phyloP scores from a whole-genome alignment of 2,329 filamentous ascomycete genomes.

The Verticillium nubilum region DNA sequence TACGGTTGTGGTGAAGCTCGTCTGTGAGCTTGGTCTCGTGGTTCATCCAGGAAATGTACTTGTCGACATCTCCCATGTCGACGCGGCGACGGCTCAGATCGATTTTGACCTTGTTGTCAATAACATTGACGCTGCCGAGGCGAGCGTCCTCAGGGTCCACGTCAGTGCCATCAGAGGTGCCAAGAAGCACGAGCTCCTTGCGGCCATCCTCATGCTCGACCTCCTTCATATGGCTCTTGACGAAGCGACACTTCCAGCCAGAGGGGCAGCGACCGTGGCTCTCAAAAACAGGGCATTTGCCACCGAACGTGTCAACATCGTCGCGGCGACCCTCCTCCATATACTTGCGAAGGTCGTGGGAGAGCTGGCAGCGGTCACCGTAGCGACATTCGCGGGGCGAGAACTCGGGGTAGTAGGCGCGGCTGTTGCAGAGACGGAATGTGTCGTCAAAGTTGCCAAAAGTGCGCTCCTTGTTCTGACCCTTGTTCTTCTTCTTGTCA shows the following conservation, averaged over 20 bases:
- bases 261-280: conserved; percentile 69
- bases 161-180: conserved; percentile 28
- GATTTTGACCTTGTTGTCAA: conserved; percentile 65
- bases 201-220: conserved; percentile 70
- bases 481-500: conserved; percentile 39
- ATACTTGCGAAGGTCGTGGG: conserved; percentile 83
- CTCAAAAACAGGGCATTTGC: conserved; percentile 78
- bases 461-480: conserved; percentile 74
- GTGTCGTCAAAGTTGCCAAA: conserved; percentile 78
- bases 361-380: conserved; percentile 73
- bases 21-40: conserved; percentile 42
- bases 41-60: conserved; percentile 74
- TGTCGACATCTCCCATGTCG: conserved; percentile 66
- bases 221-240: conserved; percentile 80
- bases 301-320: conserved; percentile 70
- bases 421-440: conserved; percentile 70
- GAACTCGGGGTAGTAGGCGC: conserved; percentile 70
- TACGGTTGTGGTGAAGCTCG: conserved; percentile 31
- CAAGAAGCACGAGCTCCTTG: conserved; percentile 72
- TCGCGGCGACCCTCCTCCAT: conserved; percentile 74
- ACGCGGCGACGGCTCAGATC: conserved; percentile 68
- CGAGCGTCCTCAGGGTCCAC: conserved; percentile 33
- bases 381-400: conserved; percentile 72
- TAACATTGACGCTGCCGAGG: conserved; percentile 70
- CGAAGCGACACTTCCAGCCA: conserved; percentile 94